Evolutionary conservation across 2,329 filamentous ascomycete species (phyloP).

Genomic region (Ophiosphaerella herpotricha): DNA sequence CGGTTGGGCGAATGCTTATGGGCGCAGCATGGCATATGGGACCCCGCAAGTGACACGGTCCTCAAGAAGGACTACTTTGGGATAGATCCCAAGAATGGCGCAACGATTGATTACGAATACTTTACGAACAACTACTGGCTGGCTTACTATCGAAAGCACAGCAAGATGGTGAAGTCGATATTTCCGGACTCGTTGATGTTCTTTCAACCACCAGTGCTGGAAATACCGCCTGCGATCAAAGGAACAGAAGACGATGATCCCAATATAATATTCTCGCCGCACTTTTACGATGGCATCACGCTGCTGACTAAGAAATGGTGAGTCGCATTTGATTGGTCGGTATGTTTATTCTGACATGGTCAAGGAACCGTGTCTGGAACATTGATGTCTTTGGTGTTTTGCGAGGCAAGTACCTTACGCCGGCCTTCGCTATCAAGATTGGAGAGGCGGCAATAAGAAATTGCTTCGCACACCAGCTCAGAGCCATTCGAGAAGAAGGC

Average conservation of each 20-base stretch:
- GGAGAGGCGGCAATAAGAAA: slow-evolving; percentile 94
- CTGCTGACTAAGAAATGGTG: slow-evolving; percentile 96
- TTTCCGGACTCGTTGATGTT: slow-evolving; percentile 86
- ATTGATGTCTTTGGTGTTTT: slow-evolving; percentile 93
- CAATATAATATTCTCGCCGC: slow-evolving; percentile 88
- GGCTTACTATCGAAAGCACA: slow-evolving; percentile 78
- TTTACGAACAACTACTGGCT: slow-evolving; percentile 94
- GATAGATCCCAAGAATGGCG: slow-evolving; percentile 74
- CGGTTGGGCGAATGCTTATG: slow-evolving; percentile 93
- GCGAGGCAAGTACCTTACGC: slow-evolving; percentile 83
- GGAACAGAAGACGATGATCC: slow-evolving; percentile 86
- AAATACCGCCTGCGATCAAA: slow-evolving; percentile 87
- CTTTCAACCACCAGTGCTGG: slow-evolving; percentile 88
- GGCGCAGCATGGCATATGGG: slow-evolving; percentile 97
- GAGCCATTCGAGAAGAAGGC: slow-evolving; percentile 82
- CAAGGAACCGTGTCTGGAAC: slow-evolving; percentile 89
- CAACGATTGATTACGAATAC: slow-evolving; percentile 75
- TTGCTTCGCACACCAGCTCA: slow-evolving; percentile 86
- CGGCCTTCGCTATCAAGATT: slow-evolving; percentile 88
- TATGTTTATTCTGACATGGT: slow-evolving; percentile 13
- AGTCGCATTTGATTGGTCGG: neutral
- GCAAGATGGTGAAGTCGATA: slow-evolving; percentile 71
- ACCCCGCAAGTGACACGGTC: slow-evolving; percentile 75
- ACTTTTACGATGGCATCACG: slow-evolving; percentile 97
- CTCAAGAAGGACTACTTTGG: slow-evolving; percentile 87